Evolutionary conservation across 306 rosid genomes (phyloP), one percentile per base, ranked within the genome.

Genomic region (Hippophae gyantsensis): DNA sequence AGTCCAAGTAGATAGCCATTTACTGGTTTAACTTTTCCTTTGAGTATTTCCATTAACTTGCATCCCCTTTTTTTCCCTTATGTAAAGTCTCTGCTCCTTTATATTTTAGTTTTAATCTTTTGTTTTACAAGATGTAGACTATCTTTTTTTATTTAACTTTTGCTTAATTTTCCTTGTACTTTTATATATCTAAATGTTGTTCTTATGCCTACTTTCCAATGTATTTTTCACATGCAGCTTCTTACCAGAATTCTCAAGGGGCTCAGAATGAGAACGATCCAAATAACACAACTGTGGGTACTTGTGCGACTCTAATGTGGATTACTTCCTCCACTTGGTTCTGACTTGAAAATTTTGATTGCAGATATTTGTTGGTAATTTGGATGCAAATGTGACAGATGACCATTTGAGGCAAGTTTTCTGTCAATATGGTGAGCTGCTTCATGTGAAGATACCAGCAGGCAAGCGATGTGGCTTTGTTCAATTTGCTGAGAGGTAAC

Each of bases 391-490:
- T 63, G 95, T 85, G 26, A 71, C 86, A 0, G 99, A 92, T 55
- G 99, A 92, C 12, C 93, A 81, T 71, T 66, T 92, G 76, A 92
- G 88, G 63, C 95, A 85, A 92, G 93, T 88, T 12, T 92, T 92
- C 65, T 52, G 81, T 63, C 89, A 75, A 67, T 88, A 88, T 50
- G 99, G 96, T 13, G 96, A 87, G 65, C 62, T 92, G 56, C 78
- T 83, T 14, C 99, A 92, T 56, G 99, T 92, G 32, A 92, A 92
- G 83, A 92, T 92, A 70, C 99, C 99, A 40, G 74, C 89, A 0
- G 99, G 99, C 71, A 92, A 92, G 65, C 82, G 99, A 54, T 92
- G 99, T 58, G 99, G 99, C 56, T 92, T 92, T 75, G 99, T 92
- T 72, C 99, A 92, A 68, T 92, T 81, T 66, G 70, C 89, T 0